Evolutionary conservation across 768 basidiomycete species (phyloP), one percentile per base, ranked within the genome.

Genomic region (Tylopilus sp.): DNA sequence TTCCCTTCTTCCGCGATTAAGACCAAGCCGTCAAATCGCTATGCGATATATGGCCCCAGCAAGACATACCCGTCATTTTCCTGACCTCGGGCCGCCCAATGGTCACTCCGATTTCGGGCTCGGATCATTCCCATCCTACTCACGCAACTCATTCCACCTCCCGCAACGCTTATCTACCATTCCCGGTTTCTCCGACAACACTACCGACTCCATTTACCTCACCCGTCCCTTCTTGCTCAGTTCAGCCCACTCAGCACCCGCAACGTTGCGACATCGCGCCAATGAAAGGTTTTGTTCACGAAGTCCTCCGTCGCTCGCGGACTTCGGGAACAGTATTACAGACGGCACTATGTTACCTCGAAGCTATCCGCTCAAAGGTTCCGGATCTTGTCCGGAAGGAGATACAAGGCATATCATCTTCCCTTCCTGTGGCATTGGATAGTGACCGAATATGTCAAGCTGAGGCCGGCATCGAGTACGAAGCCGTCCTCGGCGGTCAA

Each of bases 261-360:
- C 65, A 56, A 14, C 62, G 50, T 12, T 61, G 65, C 56, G 74
- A 76, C 43, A 65, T 82, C 17, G 72, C 82, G 9, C 85, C 87
- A 9, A 78, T 91, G 57, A 85, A 81, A 58, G 76, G 79, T 6
- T 96, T 96, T 62, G 89, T 96, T 26, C 87, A 91, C 65, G 92
- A 96, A 71, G 88, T 94, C 9, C 78, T 96, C 14, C 81, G 89
- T 47, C 86, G 93, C 33, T 93, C 90, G 13, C 81, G 89, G 43
- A 94, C 92, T 0, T 88, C 89, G 6, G 88, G 86, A 38, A 82
- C 79, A 40, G 89, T 92, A 4, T 77, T 96, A 9, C 92, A 95
- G 66, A 89, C 91, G 0, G 92, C 93, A 0, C 72, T 92, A 0
- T 92, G 92, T 66, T 95, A 94, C 65, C 74, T 95, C 13, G 90